Conservation (phyloP, 306 rosid genomes). For the Morella rubra region DNA sequence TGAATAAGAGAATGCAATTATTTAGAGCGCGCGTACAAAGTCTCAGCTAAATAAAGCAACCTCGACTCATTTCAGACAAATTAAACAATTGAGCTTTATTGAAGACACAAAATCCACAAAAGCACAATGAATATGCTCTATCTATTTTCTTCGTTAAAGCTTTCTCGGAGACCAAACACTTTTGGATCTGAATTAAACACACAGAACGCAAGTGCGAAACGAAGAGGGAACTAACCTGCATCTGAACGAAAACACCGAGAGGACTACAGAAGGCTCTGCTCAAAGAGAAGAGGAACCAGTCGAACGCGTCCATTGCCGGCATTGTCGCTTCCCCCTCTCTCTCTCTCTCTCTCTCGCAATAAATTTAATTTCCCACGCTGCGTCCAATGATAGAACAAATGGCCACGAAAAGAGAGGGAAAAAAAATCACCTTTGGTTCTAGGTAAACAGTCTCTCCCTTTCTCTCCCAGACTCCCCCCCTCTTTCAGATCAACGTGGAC, state of each 20-base stretch:
- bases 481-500: constrained; percentile 43
- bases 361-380: neutral
- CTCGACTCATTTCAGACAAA: neutral
- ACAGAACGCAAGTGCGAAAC: neutral
- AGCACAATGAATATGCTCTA: neutral
- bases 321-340: constrained; percentile 29
- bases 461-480: constrained; percentile 17
- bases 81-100: neutral
- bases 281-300: constrained; percentile 73
- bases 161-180: constrained; percentile 13
- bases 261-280: constrained; percentile 49
- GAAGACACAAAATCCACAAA: neutral
- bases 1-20: neutral
- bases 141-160: neutral
- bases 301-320: constrained; percentile 61
- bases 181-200: constrained; percentile 25
- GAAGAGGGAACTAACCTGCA: constrained; percentile 56
- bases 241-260: constrained; percentile 60
- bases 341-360: neutral
- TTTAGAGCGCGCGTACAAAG: constrained; percentile 11
- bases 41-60: neutral
- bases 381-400: too few relatives aligned
- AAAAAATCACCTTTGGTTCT: constrained; percentile 3
- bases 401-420: neutral
- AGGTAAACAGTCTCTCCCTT: neutral